Percentiles rank a stretch among this genome's conserved stretches.
phyloP scores from a whole-genome alignment of 176 grass and related monocot species.

The Puccinellia tenuiflora region DNA sequence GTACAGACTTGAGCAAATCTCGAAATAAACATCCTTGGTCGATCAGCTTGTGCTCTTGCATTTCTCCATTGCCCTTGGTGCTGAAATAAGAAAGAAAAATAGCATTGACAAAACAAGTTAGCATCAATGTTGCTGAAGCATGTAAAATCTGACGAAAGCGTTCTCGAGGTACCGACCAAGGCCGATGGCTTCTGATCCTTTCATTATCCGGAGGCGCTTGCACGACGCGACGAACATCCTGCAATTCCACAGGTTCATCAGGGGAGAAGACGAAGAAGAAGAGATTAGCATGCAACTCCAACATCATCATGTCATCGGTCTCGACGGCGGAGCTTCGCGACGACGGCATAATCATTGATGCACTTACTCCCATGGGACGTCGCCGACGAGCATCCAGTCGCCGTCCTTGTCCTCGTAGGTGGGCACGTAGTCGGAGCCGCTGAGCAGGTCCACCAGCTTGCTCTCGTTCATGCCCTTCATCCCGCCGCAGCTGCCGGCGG shows the following conservation, averaged over 20 bases:
- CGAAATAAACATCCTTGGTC: not conserved
- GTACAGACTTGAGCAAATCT: conserved; percentile 13
- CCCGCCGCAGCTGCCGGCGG: conserved; percentile 20
- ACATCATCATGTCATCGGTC: not conserved
- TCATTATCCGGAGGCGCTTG: conserved; percentile 87
- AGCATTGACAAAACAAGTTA: not conserved
- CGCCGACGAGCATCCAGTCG: conserved; percentile 89
- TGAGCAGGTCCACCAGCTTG: conserved; percentile 36
- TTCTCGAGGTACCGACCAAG: conserved; percentile 41
- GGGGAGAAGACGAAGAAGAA: not conserved
- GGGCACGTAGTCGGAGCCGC: conserved; percentile 53
- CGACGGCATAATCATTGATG: not conserved
- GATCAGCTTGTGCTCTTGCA: conserved; percentile 55
- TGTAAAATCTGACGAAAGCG: not conserved
- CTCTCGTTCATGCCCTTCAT: conserved; percentile 34
- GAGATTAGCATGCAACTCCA: not conserved
- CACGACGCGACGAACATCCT: conserved; percentile 89
- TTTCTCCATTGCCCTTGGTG: conserved; percentile 72
- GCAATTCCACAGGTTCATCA: not conserved
- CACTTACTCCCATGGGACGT: conserved; percentile 72
- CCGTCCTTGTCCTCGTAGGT: conserved; percentile 97
- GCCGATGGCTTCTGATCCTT: conserved; percentile 74
- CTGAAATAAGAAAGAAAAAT: conserved; percentile 21
- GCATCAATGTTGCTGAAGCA: not conserved
- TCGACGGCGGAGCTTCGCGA: not conserved